These are phyloP conservation scores for Paspalum notatum DNA, from an alignment of 176 grass and related monocot species.

Conservation along the genomic window DNA sequence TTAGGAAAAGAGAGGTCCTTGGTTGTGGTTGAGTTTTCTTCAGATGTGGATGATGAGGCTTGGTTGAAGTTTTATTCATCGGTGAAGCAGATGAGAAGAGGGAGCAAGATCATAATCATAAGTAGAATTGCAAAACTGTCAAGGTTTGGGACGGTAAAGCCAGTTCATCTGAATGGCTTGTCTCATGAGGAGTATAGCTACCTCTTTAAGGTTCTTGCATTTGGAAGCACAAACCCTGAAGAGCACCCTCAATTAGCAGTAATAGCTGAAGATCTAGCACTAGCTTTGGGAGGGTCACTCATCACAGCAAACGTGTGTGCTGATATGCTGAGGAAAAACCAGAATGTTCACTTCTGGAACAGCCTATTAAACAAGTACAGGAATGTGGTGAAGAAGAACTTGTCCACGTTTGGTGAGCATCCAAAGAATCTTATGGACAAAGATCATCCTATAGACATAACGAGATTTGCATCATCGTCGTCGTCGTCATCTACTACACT, in stretches of 20 bases:
- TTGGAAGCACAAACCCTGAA: constrained; percentile 32
- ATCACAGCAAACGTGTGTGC: constrained; percentile 5
- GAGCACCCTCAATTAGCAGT: constrained; percentile 24
- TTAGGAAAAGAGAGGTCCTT: background rate
- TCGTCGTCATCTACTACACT: background rate
- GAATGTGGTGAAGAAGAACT: background rate
- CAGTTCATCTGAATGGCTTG: constrained; percentile 9
- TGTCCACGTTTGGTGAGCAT: background rate
- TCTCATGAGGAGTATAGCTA: constrained; percentile 31
- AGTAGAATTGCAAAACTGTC: background rate
- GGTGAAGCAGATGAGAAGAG: background rate
- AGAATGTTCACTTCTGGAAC: constrained; percentile 19
- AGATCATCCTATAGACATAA: background rate
- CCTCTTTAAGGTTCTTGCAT: constrained; percentile 43
- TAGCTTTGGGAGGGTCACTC: background rate
- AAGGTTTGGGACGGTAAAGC: constrained; percentile 25
- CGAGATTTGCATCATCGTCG: background rate
- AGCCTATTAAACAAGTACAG: background rate
- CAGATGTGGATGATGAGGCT: constrained; percentile 11
- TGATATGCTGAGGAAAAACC: constrained; percentile 29
- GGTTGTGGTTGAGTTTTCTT: constrained; percentile 25
- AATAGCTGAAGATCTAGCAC: background rate
- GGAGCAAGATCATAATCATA: constrained; percentile 46
- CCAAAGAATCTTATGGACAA: constrained; percentile 36
- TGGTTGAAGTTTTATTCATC: constrained; percentile 28